A percentile compares a stretch with the other conserved stretches of the same genome.
phyloP scores from a whole-genome alignment of 1,284 basidiomycete species.

The Coniophora puteana region DNA sequence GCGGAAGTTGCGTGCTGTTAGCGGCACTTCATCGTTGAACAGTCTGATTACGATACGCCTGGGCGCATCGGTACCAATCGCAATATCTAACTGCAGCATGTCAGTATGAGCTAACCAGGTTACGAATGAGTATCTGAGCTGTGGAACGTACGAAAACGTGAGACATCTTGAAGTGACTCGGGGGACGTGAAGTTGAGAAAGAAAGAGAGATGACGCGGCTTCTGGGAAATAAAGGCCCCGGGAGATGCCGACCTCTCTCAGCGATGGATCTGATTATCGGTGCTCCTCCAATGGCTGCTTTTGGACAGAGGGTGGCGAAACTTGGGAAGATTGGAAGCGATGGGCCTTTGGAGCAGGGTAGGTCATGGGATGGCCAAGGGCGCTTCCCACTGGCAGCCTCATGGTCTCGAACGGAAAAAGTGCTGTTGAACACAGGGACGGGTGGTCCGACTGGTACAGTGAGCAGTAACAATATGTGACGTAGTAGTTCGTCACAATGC shows the following conservation, averaged over 20 bases:
- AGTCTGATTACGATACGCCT: constrained; percentile 86
- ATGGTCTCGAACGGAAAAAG: too few relatives aligned
- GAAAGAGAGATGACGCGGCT: constrained; percentile 11
- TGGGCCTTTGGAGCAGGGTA: constrained; percentile 9
- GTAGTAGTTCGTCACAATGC: too few relatives aligned
- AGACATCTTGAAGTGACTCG: constrained; percentile 37
- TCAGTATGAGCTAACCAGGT: not conserved
- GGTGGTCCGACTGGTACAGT: too few relatives aligned
- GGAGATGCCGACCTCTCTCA: not conserved
- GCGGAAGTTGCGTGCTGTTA: constrained; percentile 86
- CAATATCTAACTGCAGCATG: constrained; percentile 69
- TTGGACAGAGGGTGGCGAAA: not conserved
- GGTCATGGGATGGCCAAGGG: too few relatives aligned
- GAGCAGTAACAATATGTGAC: too few relatives aligned
- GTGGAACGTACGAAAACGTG: constrained; percentile 38
- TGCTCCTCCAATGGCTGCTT: not conserved
- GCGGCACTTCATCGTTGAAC: constrained; percentile 68
- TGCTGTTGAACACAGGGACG: too few relatives aligned
- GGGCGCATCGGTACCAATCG: constrained; percentile 47
- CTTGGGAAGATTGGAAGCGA: not conserved
- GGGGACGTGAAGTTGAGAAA: too few relatives aligned
- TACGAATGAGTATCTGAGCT: not conserved
- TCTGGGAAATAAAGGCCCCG: not conserved
- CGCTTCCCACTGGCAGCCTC: too few relatives aligned
- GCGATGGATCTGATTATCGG: not conserved